These are phyloP conservation scores for Penicillium hesseltinei DNA, from an alignment of 2,329 filamentous ascomycete genomes.

Conservation along the genomic window DNA sequence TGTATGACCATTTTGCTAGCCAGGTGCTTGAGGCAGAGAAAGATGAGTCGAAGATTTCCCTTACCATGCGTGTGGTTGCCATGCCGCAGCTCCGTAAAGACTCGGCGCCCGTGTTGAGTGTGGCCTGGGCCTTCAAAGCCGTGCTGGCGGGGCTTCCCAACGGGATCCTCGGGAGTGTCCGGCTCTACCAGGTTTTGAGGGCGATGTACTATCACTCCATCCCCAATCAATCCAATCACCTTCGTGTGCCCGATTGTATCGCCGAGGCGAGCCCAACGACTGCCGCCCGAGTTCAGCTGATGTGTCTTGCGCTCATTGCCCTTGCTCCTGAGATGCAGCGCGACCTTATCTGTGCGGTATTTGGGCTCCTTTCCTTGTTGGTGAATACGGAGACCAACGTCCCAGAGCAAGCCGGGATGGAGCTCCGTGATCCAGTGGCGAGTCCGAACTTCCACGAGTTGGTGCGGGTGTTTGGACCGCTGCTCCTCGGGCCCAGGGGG, in stretches of 20 bases:
- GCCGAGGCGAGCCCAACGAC: conserved; percentile 18
- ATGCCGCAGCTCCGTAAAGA: conserved; percentile 28
- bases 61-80: conserved; percentile 34
- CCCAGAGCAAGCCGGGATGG: conserved; percentile 15
- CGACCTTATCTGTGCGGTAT: conserved; percentile 42
- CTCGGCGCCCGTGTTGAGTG: conserved; percentile 29
- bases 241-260: conserved; percentile 21
- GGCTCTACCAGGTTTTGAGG: conserved; percentile 33
- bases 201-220: conserved; percentile 29
- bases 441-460: conserved; percentile 30
- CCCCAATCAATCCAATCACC: conserved; percentile 10
- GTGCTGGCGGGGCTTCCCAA: conserved; percentile 39
- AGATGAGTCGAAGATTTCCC: conserved; percentile 33
- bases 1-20: conserved; percentile 42
- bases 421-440: conserved; percentile 19
- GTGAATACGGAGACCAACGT: conserved; percentile 25
- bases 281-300: conserved; percentile 31
- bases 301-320: conserved; percentile 39
- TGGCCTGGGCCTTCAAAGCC: conserved; percentile 37
- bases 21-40: conserved; percentile 40
- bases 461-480: conserved; percentile 33
- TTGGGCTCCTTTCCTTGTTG: conserved; percentile 37
- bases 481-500: conserved; percentile 27
- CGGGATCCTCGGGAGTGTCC: conserved; percentile 39
- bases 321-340: conserved; percentile 40